A percentile compares a stretch with the other conserved stretches of the same genome.
Evolutionary conservation across 2,329 filamentous ascomycete species (phyloP).

Genomic region (Penicillium fuscoglaucum): DNA sequence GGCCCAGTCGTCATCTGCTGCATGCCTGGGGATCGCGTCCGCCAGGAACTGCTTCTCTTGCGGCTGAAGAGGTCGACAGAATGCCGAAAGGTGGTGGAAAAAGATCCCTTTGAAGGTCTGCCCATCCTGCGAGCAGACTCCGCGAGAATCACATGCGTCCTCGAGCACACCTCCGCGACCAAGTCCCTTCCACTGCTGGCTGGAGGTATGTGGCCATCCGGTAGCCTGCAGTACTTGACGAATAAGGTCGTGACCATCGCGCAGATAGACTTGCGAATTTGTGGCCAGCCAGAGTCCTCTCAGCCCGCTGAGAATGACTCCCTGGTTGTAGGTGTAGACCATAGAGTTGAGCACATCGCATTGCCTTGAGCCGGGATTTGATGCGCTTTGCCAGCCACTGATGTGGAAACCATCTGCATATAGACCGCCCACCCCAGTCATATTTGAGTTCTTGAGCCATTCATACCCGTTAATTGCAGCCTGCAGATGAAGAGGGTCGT

Average conservation of each 20-base stretch:
- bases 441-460: slow-evolving; percentile 77
- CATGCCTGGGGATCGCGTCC: slow-evolving; percentile 24
- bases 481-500: slow-evolving; percentile 66
- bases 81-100: slow-evolving; percentile 80
- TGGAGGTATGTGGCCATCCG: slow-evolving; percentile 60
- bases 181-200: slow-evolving; percentile 67
- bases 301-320: slow-evolving; percentile 79
- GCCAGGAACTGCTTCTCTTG: slow-evolving; percentile 49
- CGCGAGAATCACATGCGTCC: slow-evolving; percentile 75
- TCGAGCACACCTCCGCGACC: slow-evolving; percentile 79
- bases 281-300: slow-evolving; percentile 79
- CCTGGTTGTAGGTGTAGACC: slow-evolving; percentile 96
- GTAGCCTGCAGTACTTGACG: slow-evolving; percentile 73
- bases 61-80: slow-evolving; percentile 67
- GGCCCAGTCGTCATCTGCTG: slow-evolving; percentile 46
- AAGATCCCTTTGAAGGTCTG: slow-evolving; percentile 96
- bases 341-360: slow-evolving; percentile 83
- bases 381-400: slow-evolving; percentile 58
- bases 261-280: slow-evolving; percentile 67
- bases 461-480: slow-evolving; percentile 75
- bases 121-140: slow-evolving; percentile 74
- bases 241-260: slow-evolving; percentile 77
- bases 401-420: slow-evolving; percentile 91
- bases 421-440: slow-evolving; percentile 73
- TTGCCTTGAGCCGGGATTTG: slow-evolving; percentile 63